Conservation (phyloP, 352 stramenopile species). For the Phytopythium ostracodes region DNA sequence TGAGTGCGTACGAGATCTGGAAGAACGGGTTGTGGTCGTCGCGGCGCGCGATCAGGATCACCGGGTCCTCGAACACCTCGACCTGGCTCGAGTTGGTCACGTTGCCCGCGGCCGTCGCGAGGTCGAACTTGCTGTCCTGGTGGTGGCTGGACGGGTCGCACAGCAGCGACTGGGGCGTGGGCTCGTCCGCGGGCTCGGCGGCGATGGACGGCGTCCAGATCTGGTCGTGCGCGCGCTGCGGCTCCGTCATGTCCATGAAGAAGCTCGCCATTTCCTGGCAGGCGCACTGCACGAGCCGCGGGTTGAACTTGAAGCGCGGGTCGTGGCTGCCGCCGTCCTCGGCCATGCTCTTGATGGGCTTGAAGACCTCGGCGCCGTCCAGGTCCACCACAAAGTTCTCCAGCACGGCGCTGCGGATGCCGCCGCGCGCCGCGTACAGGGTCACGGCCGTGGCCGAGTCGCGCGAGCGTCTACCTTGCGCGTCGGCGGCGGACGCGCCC, state of each 20-base stretch:
- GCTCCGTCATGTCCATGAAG: too few relatives aligned
- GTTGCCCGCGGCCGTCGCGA: too few relatives aligned
- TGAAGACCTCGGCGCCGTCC: conserved; percentile 11
- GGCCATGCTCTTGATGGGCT: conserved; percentile 18
- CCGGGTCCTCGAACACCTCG: too few relatives aligned
- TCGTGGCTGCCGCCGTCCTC: conserved; percentile 29
- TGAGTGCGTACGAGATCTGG: conserved; percentile 32
- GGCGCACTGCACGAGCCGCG: too few relatives aligned
- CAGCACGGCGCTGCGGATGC: conserved; percentile 30
- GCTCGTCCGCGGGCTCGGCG: not conserved
- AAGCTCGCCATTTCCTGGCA: too few relatives aligned
- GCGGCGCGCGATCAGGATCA: conserved; percentile 34
- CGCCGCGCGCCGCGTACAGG: conserved; percentile 21
- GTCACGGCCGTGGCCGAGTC: conserved; percentile 28
- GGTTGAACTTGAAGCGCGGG: conserved; percentile 24
- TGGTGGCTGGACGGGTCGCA: not conserved
- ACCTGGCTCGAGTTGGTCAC: too few relatives aligned
- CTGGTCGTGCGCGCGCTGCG: conserved; percentile 8
- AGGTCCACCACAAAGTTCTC: conserved; percentile 37
- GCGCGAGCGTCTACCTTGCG: conserved; percentile 6
- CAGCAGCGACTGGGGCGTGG: conserved; percentile 10
- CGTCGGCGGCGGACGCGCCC: conserved; percentile 11
- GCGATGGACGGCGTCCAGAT: conserved; percentile 1
- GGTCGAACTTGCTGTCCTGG: too few relatives aligned
- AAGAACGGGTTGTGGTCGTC: conserved; percentile 62